A percentile compares a stretch with the other conserved stretches of the same genome.
Evolutionary conservation across 805 yeast genomes (phyloP).

Genomic region (Pichia manshurica): DNA sequence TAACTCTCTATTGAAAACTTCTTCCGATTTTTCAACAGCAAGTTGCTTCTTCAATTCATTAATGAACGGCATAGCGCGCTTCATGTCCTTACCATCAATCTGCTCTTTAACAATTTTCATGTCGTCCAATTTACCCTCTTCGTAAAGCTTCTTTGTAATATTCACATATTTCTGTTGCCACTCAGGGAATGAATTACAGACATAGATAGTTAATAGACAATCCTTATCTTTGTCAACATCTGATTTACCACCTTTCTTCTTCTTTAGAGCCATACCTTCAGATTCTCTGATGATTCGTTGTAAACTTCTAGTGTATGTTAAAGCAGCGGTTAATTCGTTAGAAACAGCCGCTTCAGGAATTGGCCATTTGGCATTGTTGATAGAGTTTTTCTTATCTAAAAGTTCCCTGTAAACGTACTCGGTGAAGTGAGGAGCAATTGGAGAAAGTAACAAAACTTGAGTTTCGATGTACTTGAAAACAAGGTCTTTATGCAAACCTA

Average conservation of each 20-base stretch:
- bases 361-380: slow-evolving; percentile 77
- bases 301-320: slow-evolving; percentile 72
- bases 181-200: slow-evolving; percentile 74
- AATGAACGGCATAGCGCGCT: slow-evolving; percentile 97
- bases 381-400: slow-evolving; percentile 56
- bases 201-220: slow-evolving; percentile 62
- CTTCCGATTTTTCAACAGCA: slow-evolving; percentile 58
- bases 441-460: slow-evolving; percentile 80
- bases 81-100: slow-evolving; percentile 79
- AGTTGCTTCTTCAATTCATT: slow-evolving; percentile 79
- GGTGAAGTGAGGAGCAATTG: slow-evolving; percentile 93
- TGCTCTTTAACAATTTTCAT: slow-evolving; percentile 56
- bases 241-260: slow-evolving; percentile 79
- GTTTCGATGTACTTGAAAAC: slow-evolving; percentile 76
- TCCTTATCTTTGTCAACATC: slow-evolving; percentile 75
- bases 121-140: slow-evolving; percentile 56
- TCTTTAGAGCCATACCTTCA: slow-evolving; percentile 78
- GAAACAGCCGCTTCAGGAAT: slow-evolving; percentile 63
- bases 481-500: slow-evolving; percentile 75
- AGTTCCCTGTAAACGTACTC: slow-evolving; percentile 86
- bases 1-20: slow-evolving; percentile 86
- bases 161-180: slow-evolving; percentile 59
- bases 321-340: slow-evolving; percentile 54
- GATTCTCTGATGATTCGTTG: slow-evolving; percentile 87
- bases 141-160: slow-evolving; percentile 72